Evolutionary conservation across 805 yeast genomes (phyloP).

Genomic region (Starmerella bombicola): DNA sequence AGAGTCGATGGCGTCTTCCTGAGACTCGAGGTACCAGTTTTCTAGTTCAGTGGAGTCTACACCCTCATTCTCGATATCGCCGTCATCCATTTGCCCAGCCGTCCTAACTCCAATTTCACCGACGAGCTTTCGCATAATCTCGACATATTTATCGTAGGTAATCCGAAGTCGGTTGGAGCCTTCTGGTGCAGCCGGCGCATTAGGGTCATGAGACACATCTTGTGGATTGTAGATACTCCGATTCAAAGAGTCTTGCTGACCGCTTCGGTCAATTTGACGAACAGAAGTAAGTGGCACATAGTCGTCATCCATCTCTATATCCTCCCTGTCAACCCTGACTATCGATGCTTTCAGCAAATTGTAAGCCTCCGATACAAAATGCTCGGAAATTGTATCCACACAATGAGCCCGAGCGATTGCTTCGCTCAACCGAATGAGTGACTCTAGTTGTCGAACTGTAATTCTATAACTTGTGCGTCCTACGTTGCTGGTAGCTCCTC

Average conservation of each 20-base stretch:
- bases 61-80: constrained; percentile 41
- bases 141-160: constrained; percentile 76
- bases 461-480: constrained; percentile 76
- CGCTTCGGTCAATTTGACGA: constrained; percentile 21
- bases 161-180: constrained; percentile 30
- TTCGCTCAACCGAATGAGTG: constrained; percentile 65
- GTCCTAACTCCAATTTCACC: constrained; percentile 13
- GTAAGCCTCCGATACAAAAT: constrained; percentile 86
- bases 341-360: constrained; percentile 81
- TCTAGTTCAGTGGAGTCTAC: constrained; percentile 54
- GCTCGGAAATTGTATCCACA: constrained; percentile 70
- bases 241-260: constrained; percentile 14
- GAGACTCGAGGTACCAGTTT: constrained; percentile 68
- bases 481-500: constrained; percentile 25
- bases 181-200: constrained; percentile 1
- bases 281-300: constrained; percentile 28
- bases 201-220: neutral
- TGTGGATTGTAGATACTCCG: constrained; percentile 1
- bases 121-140: constrained; percentile 38
- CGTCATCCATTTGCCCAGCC: constrained; percentile 35
- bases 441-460: constrained; percentile 90
- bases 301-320: constrained; percentile 72
- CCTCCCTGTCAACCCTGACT: constrained; percentile 88
- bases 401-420: constrained; percentile 97
- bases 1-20: constrained; percentile 55